These are phyloP conservation scores for Lyophyllum atratum DNA, from an alignment of 768 basidiomycete species.

Conservation along the genomic window DNA sequence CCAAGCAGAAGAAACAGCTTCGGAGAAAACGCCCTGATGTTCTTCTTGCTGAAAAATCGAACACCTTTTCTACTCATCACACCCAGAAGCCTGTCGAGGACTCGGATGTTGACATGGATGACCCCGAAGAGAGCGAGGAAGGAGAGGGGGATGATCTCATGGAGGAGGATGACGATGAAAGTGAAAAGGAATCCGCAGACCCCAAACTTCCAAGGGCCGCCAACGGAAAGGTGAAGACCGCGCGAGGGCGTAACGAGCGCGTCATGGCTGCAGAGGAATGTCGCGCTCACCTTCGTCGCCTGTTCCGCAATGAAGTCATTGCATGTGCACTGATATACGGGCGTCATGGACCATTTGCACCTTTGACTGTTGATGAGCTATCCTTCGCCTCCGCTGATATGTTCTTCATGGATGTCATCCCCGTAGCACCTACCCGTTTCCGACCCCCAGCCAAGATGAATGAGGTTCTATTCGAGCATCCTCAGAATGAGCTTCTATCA, in stretches of 20 bases:
- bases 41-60: constrained; percentile 52
- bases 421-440: constrained; percentile 94
- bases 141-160: constrained; percentile 51
- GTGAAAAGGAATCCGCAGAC: constrained; percentile 11
- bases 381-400: constrained; percentile 85
- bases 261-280: constrained; percentile 91
- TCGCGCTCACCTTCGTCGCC: constrained; percentile 85
- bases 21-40: constrained; percentile 77
- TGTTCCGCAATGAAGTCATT: constrained; percentile 82
- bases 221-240: constrained; percentile 75
- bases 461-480: constrained; percentile 92
- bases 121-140: constrained; percentile 46
- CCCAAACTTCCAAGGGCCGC: constrained; percentile 61
- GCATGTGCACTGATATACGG: constrained; percentile 90
- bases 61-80: constrained; percentile 23
- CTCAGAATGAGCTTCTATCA: constrained; percentile 89
- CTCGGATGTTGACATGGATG: constrained; percentile 52
- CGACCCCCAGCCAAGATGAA: constrained; percentile 91
- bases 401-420: constrained; percentile 94
- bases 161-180: constrained; percentile 46
- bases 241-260: constrained; percentile 84
- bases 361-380: constrained; percentile 57
- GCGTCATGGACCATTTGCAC: constrained; percentile 84
- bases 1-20: constrained; percentile 70
- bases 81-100: constrained; percentile 33